Percentiles rank a stretch among this genome's conserved stretches.
phyloP scores from a whole-genome alignment of 2,329 filamentous ascomycete species.

The Colletotrichum orbiculare region DNA sequence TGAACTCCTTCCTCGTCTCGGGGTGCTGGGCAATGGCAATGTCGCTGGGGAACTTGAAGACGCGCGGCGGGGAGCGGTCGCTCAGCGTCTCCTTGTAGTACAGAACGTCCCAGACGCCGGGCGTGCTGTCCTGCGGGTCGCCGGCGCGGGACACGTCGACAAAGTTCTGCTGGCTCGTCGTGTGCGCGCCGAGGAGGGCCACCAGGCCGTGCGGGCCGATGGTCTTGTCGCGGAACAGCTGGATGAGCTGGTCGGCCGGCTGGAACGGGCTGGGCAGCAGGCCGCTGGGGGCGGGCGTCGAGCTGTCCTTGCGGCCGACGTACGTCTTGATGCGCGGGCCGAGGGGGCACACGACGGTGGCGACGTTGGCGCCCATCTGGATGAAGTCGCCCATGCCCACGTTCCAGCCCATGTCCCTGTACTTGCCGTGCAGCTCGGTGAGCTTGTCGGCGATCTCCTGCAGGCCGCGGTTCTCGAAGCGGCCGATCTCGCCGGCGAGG shows the following conservation, averaged over 20 bases:
- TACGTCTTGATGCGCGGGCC: conserved; percentile 61
- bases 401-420: conserved; percentile 41
- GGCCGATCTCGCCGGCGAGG: conserved; percentile 47
- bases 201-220: conserved; percentile 62
- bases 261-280: conserved; percentile 57
- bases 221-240: conserved; percentile 64
- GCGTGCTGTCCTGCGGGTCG: conserved; percentile 62
- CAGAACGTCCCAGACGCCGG: conserved; percentile 63
- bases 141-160: conserved; percentile 53
- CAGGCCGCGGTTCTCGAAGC: conserved; percentile 59
- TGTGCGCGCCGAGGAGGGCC: conserved; percentile 66
- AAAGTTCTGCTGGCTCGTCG: conserved; percentile 60
- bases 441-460: conserved; percentile 54
- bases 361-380: conserved; percentile 63
- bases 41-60: conserved; percentile 57
- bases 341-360: conserved; percentile 58
- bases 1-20: conserved; percentile 50
- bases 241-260: conserved; percentile 57
- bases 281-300: conserved; percentile 48
- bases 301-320: conserved; percentile 62
- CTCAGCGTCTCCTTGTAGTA: conserved; percentile 58
- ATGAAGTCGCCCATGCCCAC: conserved; percentile 66
- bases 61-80: conserved; percentile 45
- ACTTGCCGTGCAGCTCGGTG: conserved; percentile 53
- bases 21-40: conserved; percentile 51